These are phyloP conservation scores for Blastobotrys peoriensis DNA, from an alignment of 805 yeast genomes.

Conservation along the genomic window DNA sequence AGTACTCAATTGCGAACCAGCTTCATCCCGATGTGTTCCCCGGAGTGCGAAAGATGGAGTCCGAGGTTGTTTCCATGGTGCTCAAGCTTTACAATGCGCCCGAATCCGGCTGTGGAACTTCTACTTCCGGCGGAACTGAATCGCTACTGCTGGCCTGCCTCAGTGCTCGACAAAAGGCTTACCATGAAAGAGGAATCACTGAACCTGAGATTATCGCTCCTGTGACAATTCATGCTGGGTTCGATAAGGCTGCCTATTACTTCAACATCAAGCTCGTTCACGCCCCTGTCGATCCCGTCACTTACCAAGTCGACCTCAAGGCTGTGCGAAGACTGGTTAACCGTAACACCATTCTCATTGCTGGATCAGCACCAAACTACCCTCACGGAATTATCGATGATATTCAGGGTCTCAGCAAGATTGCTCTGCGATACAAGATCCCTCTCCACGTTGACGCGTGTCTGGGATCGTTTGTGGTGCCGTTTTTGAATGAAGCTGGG, in stretches of 20 bases:
- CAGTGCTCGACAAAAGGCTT: slow-evolving; percentile 77
- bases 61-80: slow-evolving; percentile 92
- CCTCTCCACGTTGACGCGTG: slow-evolving; percentile 97
- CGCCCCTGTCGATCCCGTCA: slow-evolving; percentile 64
- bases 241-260: slow-evolving; percentile 87
- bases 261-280: slow-evolving; percentile 80
- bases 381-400: slow-evolving; percentile 97
- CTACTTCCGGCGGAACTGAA: slow-evolving; percentile 95
- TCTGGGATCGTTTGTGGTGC: slow-evolving; percentile 84
- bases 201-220: slow-evolving; percentile 89
- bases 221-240: slow-evolving; percentile 86
- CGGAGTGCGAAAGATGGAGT: slow-evolving; percentile 92
- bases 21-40: slow-evolving; percentile 97
- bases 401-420: slow-evolving; percentile 59
- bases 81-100: slow-evolving; percentile 79
- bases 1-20: slow-evolving; percentile 85
- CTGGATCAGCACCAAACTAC: slow-evolving; percentile 94
- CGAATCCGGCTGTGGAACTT: slow-evolving; percentile 63
- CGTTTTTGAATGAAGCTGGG: slow-evolving; percentile 67
- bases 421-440: slow-evolving; percentile 61
- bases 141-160: slow-evolving; percentile 80
- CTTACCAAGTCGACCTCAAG: slow-evolving; percentile 59
- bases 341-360: slow-evolving; percentile 71
- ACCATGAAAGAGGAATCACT: slow-evolving; percentile 44
- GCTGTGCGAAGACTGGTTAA: slow-evolving; percentile 64